phyloP scores from a whole-genome alignment of 495 filamentous ascomycete species.

The Alectoria sarmentosa region DNA sequence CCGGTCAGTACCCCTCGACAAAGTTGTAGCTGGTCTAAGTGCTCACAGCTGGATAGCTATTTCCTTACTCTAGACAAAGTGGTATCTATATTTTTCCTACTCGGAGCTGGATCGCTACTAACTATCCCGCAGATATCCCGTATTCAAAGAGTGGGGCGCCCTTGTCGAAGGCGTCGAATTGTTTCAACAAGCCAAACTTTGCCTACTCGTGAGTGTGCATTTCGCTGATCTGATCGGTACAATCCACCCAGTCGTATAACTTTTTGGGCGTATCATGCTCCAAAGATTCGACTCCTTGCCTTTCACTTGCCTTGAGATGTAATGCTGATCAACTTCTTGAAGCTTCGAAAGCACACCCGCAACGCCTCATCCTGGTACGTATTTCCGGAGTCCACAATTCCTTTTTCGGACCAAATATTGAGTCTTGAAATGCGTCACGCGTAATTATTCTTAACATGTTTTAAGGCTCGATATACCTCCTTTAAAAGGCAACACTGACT shows the following conservation, averaged over 20 bases:
- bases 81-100: constrained; percentile 27
- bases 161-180: constrained; percentile 56
- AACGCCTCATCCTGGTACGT: constrained; percentile 77
- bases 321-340: not conserved
- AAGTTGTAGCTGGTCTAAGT: not conserved
- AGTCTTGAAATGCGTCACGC: too few species aligned
- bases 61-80: constrained; percentile 91
- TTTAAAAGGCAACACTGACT: too few species aligned
- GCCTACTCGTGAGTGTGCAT: constrained; percentile 49
- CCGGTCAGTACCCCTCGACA: constrained; percentile 35
- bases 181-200: constrained; percentile 27
- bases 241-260: not conserved
- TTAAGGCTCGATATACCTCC: too few species aligned
- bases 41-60: constrained; percentile 42
- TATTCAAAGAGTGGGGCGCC: constrained; percentile 94
- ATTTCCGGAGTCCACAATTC: too few species aligned
- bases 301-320: not conserved
- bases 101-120: not conserved
- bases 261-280: not conserved
- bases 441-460: too few species aligned
- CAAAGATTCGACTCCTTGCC: not conserved
- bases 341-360: constrained; percentile 81
- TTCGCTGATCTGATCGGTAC: not conserved
- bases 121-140: constrained; percentile 51
- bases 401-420: too few species aligned